A percentile compares a stretch with the other conserved stretches of the same genome.
phyloP scores from a whole-genome alignment of 176 grass and related monocot genomes.

The Oropetium thomaeum region DNA sequence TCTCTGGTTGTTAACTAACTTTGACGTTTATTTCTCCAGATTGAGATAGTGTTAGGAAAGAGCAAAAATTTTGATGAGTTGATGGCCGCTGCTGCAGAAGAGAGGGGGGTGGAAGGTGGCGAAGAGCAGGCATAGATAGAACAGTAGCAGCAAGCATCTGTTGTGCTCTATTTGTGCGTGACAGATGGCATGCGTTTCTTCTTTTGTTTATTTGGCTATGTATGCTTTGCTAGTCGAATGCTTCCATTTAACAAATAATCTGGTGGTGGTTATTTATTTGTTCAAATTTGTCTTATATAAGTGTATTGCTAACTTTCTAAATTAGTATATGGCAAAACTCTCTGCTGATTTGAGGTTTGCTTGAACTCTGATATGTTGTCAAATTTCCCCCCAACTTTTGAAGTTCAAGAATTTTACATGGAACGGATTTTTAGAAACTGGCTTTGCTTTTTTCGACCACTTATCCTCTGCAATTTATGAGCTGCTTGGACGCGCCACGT shows the following conservation, averaged over 20 bases:
- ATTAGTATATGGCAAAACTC: not conserved
- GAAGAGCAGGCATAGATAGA: slow-evolving; percentile 54
- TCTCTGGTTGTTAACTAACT: not conserved
- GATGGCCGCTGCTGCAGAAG: slow-evolving; percentile 70
- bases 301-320: not conserved
- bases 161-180: slow-evolving; percentile 20
- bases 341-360: no score
- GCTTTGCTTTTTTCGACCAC: not conserved
- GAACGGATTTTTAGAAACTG: no score
- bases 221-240: not conserved
- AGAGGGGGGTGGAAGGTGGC: slow-evolving; percentile 47
- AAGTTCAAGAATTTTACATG: not conserved
- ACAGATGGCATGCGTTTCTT: not conserved
- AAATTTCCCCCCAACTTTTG: not conserved
- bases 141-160: not conserved
- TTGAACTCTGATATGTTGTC: not conserved
- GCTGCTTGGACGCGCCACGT: slow-evolving; percentile 27
- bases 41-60: slow-evolving; percentile 82
- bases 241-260: not conserved
- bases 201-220: not conserved
- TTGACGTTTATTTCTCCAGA: slow-evolving; percentile 25
- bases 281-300: not conserved
- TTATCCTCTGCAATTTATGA: not conserved
- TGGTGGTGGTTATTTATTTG: not conserved
- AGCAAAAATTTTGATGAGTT: slow-evolving; percentile 86